Percentiles rank a stretch among this genome's conserved stretches.
These are phyloP conservation scores for Wickerhamomyces chaumierensis DNA, from an alignment of 805 yeast species.

Conservation along the genomic window DNA sequence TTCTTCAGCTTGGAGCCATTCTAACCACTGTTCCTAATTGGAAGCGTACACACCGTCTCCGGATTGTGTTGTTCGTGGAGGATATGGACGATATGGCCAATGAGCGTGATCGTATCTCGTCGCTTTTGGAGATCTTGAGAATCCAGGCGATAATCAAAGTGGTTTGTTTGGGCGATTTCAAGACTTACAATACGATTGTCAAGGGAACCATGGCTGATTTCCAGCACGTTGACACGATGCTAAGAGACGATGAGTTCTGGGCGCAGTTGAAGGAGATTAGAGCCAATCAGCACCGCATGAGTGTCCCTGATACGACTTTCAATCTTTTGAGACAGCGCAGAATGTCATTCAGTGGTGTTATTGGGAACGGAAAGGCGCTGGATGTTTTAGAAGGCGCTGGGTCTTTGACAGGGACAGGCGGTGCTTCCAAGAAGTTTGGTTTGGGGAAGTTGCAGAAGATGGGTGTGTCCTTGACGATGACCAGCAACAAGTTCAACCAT, in stretches of 20 bases:
- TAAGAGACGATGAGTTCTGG: slow-evolving; percentile 84
- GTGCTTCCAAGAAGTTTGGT: slow-evolving; percentile 18
- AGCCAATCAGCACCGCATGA: slow-evolving; percentile 17
- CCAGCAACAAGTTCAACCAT: slow-evolving; percentile 39
- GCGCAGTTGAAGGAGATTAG: slow-evolving; percentile 51
- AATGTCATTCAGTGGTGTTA: neutral
- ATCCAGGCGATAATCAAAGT: slow-evolving; percentile 78
- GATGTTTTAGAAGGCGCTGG: no score
- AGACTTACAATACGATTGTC: slow-evolving; percentile 64
- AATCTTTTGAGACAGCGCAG: neutral
- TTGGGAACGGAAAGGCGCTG: no score
- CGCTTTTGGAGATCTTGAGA: slow-evolving; percentile 63
- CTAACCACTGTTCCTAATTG: slow-evolving; percentile 88
- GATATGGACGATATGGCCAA: slow-evolving; percentile 53
- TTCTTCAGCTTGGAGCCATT: slow-evolving; percentile 88
- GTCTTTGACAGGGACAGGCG: neutral
- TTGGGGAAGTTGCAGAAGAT: slow-evolving; percentile 60
- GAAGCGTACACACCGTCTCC: slow-evolving; percentile 61
- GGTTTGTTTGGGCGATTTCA: slow-evolving; percentile 46
- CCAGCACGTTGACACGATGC: slow-evolving; percentile 35
- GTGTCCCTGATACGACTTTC: neutral
- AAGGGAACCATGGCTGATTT: slow-evolving; percentile 43
- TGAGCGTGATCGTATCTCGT: slow-evolving; percentile 51
- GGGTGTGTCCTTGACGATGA: slow-evolving; percentile 75
- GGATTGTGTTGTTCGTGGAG: slow-evolving; percentile 90